These are phyloP conservation scores for Aspergillus eucalypticola DNA, from an alignment of 2,329 filamentous ascomycete genomes.

Conservation along the genomic window DNA sequence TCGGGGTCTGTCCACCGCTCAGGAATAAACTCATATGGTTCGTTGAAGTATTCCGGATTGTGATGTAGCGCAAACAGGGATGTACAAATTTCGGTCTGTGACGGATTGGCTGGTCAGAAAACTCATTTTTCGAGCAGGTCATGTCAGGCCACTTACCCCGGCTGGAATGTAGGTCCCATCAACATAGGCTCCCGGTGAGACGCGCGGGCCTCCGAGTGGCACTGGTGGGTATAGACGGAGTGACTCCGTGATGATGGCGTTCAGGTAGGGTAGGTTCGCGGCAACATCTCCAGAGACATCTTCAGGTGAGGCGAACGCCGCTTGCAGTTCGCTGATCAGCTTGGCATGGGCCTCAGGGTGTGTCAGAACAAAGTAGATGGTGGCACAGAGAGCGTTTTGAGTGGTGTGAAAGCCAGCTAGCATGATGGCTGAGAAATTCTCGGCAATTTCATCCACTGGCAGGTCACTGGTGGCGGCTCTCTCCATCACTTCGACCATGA, in stretches of 20 bases:
- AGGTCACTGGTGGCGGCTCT: conserved; percentile 18
- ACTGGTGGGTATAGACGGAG: conserved; percentile 35
- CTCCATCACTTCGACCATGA: conserved; percentile 32
- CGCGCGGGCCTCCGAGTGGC: conserved; percentile 29
- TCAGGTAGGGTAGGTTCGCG: conserved; percentile 29
- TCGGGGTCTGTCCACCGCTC: conserved; percentile 35
- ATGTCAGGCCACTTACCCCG: conserved; percentile 21
- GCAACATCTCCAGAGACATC: conserved; percentile 22
- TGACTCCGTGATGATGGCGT: conserved; percentile 33
- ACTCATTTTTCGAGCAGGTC: not conserved
- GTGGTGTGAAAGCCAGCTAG: conserved; percentile 30
- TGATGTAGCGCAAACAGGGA: conserved; percentile 34
- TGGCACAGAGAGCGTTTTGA: conserved; percentile 28
- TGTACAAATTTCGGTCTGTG: conserved; percentile 30
- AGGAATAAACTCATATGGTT: conserved; percentile 31
- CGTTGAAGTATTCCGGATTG: conserved; percentile 31
- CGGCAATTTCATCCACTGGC: conserved; percentile 26
- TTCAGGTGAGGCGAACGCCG: conserved; percentile 17
- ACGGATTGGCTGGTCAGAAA: not conserved
- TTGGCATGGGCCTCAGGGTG: conserved; percentile 23
- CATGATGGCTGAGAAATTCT: conserved; percentile 33
- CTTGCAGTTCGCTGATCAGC: conserved; percentile 21
- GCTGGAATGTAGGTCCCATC: conserved; percentile 26
- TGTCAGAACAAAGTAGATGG: conserved; percentile 29
- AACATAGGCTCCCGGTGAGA: conserved; percentile 27